Conservation (phyloP, 2,329 filamentous ascomycete species). For the Nothopassalora personata region DNA sequence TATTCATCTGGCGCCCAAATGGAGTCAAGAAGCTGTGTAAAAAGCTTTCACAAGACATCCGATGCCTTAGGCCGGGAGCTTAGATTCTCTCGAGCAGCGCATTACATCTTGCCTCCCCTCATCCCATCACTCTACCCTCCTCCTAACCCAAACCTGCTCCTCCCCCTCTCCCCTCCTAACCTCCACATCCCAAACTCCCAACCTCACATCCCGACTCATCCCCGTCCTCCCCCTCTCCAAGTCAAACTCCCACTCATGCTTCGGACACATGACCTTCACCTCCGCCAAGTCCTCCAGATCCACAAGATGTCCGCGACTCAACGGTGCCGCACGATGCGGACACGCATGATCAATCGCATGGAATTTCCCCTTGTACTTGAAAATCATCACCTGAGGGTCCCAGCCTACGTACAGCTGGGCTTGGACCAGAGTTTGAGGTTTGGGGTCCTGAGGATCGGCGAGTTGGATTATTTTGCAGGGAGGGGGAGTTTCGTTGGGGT, state of each 20-base stretch:
- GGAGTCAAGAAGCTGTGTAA: too few relatives aligned
- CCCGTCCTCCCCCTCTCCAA: not conserved
- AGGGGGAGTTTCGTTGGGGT: not conserved
- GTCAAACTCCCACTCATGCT: not conserved
- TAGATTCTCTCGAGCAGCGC: too few relatives aligned
- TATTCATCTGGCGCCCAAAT: too few relatives aligned
- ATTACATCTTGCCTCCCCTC: not conserved
- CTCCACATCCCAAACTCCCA: not conserved
- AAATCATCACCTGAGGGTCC: not conserved
- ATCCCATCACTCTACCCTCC: not conserved
- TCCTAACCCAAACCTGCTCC: not conserved
- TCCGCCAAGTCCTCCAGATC: not conserved
- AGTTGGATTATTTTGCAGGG: not conserved
- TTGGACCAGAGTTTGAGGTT: not conserved
- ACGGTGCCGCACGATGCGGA: not conserved
- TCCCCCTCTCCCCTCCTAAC: not conserved
- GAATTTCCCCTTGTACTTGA: not conserved
- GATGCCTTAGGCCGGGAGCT: too few relatives aligned
- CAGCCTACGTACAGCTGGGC: not conserved
- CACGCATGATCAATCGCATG: not conserved
- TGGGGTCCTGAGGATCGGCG: not conserved
- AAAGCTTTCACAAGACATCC: too few relatives aligned
- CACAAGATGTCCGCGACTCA: not conserved
- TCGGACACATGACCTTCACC: not conserved
- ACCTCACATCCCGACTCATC: not conserved